Percentiles rank a stretch among this genome's conserved stretches.
These are phyloP conservation scores for Silene latifolia DNA, from an alignment of 148 eudicot species.

Conservation along the genomic window DNA sequence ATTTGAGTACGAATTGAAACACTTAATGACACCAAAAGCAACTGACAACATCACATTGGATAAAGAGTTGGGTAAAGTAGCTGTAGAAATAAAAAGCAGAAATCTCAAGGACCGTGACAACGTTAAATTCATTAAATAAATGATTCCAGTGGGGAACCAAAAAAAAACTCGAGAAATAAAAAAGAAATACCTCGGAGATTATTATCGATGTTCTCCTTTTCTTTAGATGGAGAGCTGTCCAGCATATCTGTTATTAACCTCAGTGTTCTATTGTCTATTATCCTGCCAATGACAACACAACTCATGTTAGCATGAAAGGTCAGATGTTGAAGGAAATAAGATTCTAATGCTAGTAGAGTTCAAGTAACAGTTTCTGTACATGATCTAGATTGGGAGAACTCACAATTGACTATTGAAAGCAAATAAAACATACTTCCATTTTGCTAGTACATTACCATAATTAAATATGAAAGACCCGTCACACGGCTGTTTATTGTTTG, in stretches of 20 bases:
- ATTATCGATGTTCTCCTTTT: slow-evolving; percentile 55
- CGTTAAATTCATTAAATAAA: background rate
- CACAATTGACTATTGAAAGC: background rate
- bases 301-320: slow-evolving; percentile 16
- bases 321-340: background rate
- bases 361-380: background rate
- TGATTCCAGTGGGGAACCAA: background rate
- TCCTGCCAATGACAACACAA: slow-evolving; percentile 43
- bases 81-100: background rate
- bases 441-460: background rate
- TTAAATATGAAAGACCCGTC: background rate
- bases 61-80: background rate
- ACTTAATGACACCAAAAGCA: background rate
- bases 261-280: slow-evolving; percentile 83
- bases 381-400: background rate
- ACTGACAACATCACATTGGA: background rate
- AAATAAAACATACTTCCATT: background rate
- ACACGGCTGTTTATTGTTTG: background rate
- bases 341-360: background rate
- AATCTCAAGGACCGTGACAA: background rate
- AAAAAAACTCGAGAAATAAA: slow-evolving; percentile 11
- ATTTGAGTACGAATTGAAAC: slow-evolving; percentile 4
- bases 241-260: slow-evolving; percentile 66
- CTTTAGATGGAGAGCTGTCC: slow-evolving; percentile 59
- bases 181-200: slow-evolving; percentile 61